phyloP scores from a whole-genome alignment of 1,284 basidiomycete genomes.

The Trametes pubescens region DNA sequence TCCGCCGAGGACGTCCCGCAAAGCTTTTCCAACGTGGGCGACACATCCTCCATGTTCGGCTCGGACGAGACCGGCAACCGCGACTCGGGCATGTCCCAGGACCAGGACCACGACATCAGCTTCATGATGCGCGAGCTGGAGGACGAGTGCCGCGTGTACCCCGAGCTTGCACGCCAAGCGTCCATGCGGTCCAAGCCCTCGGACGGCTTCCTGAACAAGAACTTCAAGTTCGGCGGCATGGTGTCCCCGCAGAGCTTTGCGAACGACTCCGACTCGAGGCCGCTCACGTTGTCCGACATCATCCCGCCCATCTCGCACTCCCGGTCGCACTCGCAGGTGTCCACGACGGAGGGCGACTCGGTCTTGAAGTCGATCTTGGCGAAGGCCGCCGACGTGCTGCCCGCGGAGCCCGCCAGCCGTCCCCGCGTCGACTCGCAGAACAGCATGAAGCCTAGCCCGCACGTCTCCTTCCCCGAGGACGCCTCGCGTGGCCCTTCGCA shows the following conservation, averaged over 20 bases:
- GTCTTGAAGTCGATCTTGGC: conserved; percentile 68
- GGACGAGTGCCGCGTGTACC: conserved; percentile 41
- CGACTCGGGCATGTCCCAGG: conserved; percentile 36
- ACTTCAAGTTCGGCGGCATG: conserved; percentile 77
- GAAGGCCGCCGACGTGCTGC: conserved; percentile 47
- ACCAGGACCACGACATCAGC: conserved; percentile 33
- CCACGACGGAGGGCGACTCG: conserved; percentile 57
- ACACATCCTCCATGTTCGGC: conserved; percentile 31
- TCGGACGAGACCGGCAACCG: conserved; percentile 26
- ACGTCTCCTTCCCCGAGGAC: conserved; percentile 35
- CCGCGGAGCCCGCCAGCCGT: conserved; percentile 38
- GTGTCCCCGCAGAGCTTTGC: conserved; percentile 42
- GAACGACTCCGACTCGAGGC: conserved; percentile 39
- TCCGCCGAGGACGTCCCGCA: conserved; percentile 37
- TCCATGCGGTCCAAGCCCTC: conserved; percentile 58
- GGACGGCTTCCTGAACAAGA: conserved; percentile 68
- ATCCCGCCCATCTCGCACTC: conserved; percentile 68
- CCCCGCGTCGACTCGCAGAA: conserved; percentile 54
- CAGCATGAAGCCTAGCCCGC: conserved; percentile 46
- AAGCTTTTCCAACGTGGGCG: conserved; percentile 36
- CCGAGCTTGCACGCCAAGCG: conserved; percentile 23
- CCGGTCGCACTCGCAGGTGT: conserved; percentile 48
- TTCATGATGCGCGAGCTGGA: conserved; percentile 40
- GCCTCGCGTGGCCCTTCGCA: conserved; percentile 40
- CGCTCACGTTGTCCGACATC: conserved; percentile 74